Evolutionary conservation across 106 monocot genomes (phyloP).

Genomic region (Agapanthus africanus): DNA sequence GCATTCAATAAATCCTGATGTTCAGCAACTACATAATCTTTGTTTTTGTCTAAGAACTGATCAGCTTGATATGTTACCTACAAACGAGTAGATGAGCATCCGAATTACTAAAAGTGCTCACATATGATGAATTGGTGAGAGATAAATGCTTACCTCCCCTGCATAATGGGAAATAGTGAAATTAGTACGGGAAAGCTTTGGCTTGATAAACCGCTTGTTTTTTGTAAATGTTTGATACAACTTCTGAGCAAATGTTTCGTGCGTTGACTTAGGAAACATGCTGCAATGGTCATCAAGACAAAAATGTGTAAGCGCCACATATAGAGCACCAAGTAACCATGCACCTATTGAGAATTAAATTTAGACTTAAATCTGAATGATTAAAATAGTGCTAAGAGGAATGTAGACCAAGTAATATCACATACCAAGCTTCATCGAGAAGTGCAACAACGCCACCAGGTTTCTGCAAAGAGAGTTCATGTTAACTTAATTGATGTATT

Average conservation of each 20-base stretch:
- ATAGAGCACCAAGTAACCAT: neutral
- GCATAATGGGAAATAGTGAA: conserved; percentile 91
- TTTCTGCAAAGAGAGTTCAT: conserved; percentile 49
- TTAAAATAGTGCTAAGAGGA: neutral
- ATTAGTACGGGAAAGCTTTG: conserved; percentile 90
- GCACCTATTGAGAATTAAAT: neutral
- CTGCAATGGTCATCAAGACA: conserved; percentile 26
- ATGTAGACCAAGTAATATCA: neutral
- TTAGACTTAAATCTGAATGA: neutral
- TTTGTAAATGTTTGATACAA: conserved; percentile 70
- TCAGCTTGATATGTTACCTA: conserved; percentile 87
- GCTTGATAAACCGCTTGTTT: conserved; percentile 69
- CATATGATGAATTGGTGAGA: no score
- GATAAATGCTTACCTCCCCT: conserved; percentile 54
- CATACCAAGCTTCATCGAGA: conserved; percentile 92
- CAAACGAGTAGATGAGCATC: no score
- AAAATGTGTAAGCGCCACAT: neutral
- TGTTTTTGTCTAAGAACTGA: conserved; percentile 75
- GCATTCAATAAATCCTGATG: conserved; percentile 60
- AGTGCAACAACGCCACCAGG: conserved; percentile 81
- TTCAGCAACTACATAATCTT: conserved; percentile 87
- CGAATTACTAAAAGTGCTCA: no score
- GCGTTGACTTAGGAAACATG: conserved; percentile 84
- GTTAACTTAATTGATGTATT: neutral
- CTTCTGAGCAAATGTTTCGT: conserved; percentile 80